Percentiles rank a stretch among this genome's conserved stretches.
phyloP scores from a whole-genome alignment of 129 eudicot genomes.

The Daucus carota region DNA sequence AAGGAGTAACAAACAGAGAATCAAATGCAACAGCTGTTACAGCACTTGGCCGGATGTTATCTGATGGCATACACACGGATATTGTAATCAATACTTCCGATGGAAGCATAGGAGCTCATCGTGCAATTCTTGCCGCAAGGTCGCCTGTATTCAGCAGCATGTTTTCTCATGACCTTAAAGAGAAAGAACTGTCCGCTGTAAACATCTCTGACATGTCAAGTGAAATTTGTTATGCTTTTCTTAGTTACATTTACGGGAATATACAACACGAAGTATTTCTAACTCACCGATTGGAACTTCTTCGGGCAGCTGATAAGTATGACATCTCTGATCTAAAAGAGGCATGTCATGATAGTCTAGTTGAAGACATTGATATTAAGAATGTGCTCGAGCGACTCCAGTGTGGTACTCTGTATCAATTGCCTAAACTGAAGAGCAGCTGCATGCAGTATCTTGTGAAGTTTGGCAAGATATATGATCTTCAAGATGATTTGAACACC shows the following conservation, averaged over 20 bases:
- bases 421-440: conserved; percentile 65
- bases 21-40: conserved; percentile 55
- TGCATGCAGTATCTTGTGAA: conserved; percentile 85
- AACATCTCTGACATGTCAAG: conserved; percentile 85
- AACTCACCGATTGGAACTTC: conserved; percentile 62
- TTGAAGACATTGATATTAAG: conserved; percentile 72
- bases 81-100: conserved; percentile 65
- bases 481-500: conserved; percentile 58
- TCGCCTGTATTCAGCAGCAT: conserved; percentile 91
- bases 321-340: conserved; percentile 80
- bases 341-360: conserved; percentile 70
- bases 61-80: conserved; percentile 82
- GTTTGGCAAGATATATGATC: conserved; percentile 83
- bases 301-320: conserved; percentile 89
- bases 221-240: conserved; percentile 67
- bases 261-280: conserved; percentile 52
- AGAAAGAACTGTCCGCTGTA: conserved; percentile 67
- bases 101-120: conserved; percentile 76
- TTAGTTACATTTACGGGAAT: conserved; percentile 69
- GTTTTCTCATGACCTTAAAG: conserved; percentile 83
- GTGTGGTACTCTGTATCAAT: conserved; percentile 57
- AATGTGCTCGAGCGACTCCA: conserved; percentile 93
- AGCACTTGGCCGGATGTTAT: conserved; percentile 67
- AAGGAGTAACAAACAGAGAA: conserved; percentile 35
- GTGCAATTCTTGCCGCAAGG: conserved; percentile 85